These are phyloP conservation scores for Neonectria ditissima DNA, from an alignment of 2,329 filamentous ascomycete species.

Conservation along the genomic window DNA sequence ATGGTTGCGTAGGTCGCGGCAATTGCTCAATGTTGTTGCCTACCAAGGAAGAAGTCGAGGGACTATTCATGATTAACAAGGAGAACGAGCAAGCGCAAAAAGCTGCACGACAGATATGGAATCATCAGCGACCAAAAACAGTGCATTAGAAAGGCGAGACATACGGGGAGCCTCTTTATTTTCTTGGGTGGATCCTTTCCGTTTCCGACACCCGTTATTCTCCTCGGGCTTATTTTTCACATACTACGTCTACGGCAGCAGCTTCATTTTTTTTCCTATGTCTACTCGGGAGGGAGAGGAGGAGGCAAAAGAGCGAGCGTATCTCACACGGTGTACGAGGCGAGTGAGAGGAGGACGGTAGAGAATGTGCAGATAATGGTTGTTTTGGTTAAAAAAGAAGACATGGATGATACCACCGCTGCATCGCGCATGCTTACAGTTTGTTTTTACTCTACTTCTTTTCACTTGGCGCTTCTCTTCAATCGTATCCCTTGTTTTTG, in stretches of 20 bases:
- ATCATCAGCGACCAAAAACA: slow-evolving; percentile 40
- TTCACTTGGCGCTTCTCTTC: slow-evolving; percentile 34
- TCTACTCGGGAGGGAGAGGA: slow-evolving; percentile 30
- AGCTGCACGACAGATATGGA: slow-evolving; percentile 43
- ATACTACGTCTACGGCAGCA: slow-evolving; percentile 40
- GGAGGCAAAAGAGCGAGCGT: slow-evolving; percentile 11
- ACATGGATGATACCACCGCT: slow-evolving; percentile 59
- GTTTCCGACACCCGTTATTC: slow-evolving; percentile 30
- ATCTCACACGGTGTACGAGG: slow-evolving; percentile 7
- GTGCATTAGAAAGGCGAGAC: slow-evolving; percentile 48
- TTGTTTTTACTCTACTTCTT: slow-evolving; percentile 40
- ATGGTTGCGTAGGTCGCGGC: slow-evolving; percentile 50
- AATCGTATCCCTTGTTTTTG: slow-evolving; percentile 17
- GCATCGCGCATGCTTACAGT: slow-evolving; percentile 52
- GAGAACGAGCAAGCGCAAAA: slow-evolving; percentile 38
- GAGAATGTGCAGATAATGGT: slow-evolving; percentile 43
- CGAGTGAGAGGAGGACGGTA: slow-evolving; percentile 16
- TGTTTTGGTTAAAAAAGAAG: slow-evolving; percentile 47
- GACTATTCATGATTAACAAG: slow-evolving; percentile 42
- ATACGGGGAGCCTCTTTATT: slow-evolving; percentile 37
- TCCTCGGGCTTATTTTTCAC: slow-evolving; percentile 41
- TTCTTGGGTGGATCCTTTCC: slow-evolving; percentile 28
- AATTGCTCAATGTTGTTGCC: slow-evolving; percentile 37
- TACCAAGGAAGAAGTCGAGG: slow-evolving; percentile 30
- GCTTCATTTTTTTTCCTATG: slow-evolving; percentile 38